phyloP scores from a whole-genome alignment of 2,329 filamentous ascomycete species.

The Clonostachys solani region DNA sequence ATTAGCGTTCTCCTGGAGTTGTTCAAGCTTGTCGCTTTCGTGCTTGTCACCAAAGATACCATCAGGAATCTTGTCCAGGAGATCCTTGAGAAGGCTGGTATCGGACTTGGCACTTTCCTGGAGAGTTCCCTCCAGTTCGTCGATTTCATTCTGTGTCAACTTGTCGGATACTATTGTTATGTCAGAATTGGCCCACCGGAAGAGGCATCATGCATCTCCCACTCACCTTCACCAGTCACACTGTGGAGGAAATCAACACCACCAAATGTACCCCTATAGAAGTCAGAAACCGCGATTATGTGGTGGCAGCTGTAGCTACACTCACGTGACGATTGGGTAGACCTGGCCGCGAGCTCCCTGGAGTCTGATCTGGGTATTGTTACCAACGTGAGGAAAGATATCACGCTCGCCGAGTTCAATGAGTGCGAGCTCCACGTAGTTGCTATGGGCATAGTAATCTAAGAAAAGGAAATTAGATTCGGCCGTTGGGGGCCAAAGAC shows the following conservation, averaged over 20 bases:
- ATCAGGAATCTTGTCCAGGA: slow-evolving; percentile 77
- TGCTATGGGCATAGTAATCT: slow-evolving; percentile 90
- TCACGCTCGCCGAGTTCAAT: slow-evolving; percentile 80
- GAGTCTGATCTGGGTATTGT: slow-evolving; percentile 65
- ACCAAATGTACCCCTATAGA: slow-evolving; percentile 70
- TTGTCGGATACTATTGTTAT: slow-evolving; percentile 74
- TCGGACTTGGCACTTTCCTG: slow-evolving; percentile 59
- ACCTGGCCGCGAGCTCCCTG: slow-evolving; percentile 61
- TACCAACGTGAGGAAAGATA: slow-evolving; percentile 84
- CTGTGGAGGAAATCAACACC: slow-evolving; percentile 93
- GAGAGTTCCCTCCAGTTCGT: slow-evolving; percentile 83
- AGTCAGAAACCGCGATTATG: background rate
- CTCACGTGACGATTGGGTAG: slow-evolving; percentile 71
- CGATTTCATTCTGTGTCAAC: slow-evolving; percentile 83
- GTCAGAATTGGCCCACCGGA: slow-evolving; percentile 1
- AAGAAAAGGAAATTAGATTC: background rate
- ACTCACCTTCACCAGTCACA: slow-evolving; percentile 63
- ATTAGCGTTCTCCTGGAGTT: slow-evolving; percentile 73
- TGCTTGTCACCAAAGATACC: slow-evolving; percentile 75
- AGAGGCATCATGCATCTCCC: background rate
- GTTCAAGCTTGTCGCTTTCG: slow-evolving; percentile 70
- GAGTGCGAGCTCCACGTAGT: slow-evolving; percentile 84
- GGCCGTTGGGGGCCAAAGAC: no score
- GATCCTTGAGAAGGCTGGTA: slow-evolving; percentile 70
- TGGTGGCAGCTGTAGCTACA: background rate